A percentile compares a stretch with the other conserved stretches of the same genome.
phyloP scores from a whole-genome alignment of 768 basidiomycete genomes.

The Galerina marginata region DNA sequence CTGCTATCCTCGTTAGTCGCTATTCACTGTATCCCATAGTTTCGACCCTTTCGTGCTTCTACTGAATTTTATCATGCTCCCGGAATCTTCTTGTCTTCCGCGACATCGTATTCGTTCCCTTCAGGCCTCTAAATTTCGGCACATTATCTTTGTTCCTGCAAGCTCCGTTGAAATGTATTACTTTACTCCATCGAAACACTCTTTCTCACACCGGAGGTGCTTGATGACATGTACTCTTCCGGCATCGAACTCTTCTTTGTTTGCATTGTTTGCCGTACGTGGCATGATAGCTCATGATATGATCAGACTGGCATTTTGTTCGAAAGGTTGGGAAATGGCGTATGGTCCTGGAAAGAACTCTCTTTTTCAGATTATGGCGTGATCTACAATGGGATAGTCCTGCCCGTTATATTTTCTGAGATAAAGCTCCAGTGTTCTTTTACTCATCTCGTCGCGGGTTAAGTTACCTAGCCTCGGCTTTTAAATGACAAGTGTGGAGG shows the following conservation, averaged over 20 bases:
- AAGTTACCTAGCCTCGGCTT: not conserved
- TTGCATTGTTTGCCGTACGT: conserved; percentile 4
- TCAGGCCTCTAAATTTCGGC: not conserved
- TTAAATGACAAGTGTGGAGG: not conserved
- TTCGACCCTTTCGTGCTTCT: conserved; percentile 1
- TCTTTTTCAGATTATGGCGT: not conserved
- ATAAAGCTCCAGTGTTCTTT: not conserved
- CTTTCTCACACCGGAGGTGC: conserved; percentile 15
- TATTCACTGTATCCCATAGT: conserved; percentile 9
- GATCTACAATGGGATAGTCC: not conserved
- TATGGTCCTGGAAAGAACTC: conserved; percentile 2
- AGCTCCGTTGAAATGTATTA: not conserved
- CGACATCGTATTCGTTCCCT: not conserved
- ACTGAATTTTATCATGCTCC: conserved; percentile 6
- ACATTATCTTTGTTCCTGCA: conserved; percentile 3
- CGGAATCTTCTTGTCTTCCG: conserved; percentile 1
- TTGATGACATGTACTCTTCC: conserved; percentile 1
- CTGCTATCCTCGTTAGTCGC: conserved; percentile 10
- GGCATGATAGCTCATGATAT: conserved; percentile 1
- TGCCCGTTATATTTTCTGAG: not conserved
- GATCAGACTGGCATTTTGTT: not conserved
- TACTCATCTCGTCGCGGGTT: too few relatives aligned
- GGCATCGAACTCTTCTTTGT: not conserved
- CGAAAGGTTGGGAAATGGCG: not conserved
- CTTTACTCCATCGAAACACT: conserved; percentile 9